These are phyloP conservation scores for Cadophora sp. DNA, from an alignment of 2,329 filamentous ascomycete genomes.

Conservation along the genomic window DNA sequence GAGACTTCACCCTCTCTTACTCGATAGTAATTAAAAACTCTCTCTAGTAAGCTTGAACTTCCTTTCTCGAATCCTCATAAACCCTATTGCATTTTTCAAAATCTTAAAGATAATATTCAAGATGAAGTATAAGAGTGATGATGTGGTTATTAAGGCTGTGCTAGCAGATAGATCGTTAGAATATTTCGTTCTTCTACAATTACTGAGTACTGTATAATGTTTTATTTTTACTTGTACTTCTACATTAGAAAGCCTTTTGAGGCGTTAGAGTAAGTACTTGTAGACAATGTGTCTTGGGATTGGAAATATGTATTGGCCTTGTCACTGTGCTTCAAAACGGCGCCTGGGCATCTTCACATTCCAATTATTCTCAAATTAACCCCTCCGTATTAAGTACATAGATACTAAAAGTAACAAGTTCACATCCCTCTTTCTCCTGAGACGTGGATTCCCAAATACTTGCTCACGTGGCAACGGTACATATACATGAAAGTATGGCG, in stretches of 20 bases:
- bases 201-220: constrained; percentile 54
- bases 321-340: constrained; percentile 10
- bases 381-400: constrained; percentile 24
- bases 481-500: not conserved
- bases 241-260: not conserved
- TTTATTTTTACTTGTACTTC: not conserved
- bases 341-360: not conserved
- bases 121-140: constrained; percentile 61
- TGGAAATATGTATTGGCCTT: not conserved
- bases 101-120: constrained; percentile 43
- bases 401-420: not conserved
- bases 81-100: not conserved
- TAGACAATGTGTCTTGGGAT: not conserved
- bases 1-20: constrained; percentile 30
- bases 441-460: too few relatives aligned
- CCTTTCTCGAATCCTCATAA: not conserved
- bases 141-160: constrained; percentile 56
- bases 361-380: not conserved
- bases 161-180: constrained; percentile 62
- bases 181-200: constrained; percentile 67
- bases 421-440: not conserved
- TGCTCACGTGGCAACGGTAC: not conserved
- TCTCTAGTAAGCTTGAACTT: constrained; percentile 8
- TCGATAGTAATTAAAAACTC: constrained; percentile 37
- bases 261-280: too few relatives aligned